Percentiles rank a stretch among this genome's conserved stretches.
Conservation (phyloP, 805 yeast species). For the Saccharomycopsis malanga region DNA sequence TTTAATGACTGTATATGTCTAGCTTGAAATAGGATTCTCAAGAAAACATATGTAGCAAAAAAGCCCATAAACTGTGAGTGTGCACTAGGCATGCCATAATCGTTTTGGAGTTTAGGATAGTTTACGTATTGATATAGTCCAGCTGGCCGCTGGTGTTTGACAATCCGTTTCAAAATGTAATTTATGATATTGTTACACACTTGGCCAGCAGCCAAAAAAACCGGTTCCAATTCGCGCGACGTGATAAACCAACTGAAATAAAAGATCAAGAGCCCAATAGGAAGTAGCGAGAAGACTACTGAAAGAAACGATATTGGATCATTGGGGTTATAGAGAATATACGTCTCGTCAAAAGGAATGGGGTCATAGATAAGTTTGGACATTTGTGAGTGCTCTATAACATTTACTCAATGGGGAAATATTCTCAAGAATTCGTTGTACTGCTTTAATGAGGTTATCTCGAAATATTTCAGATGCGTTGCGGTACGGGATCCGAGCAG, state of each 20-base stretch:
- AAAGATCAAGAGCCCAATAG: constrained; percentile 70
- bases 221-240: constrained; percentile 80
- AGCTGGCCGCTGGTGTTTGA: constrained; percentile 73
- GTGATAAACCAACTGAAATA: constrained; percentile 78
- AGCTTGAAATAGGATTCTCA: constrained; percentile 40
- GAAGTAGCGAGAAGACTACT: constrained; percentile 73
- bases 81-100: constrained; percentile 96
- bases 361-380: constrained; percentile 23
- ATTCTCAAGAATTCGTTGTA: no score
- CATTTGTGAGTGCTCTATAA: background rate
- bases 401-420: no score
- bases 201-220: constrained; percentile 80
- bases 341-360: constrained; percentile 78
- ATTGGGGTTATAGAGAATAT: constrained; percentile 66
- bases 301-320: constrained; percentile 52
- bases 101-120: constrained; percentile 38
- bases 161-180: constrained; percentile 52
- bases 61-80: constrained; percentile 96
- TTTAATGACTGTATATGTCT: constrained; percentile 23
- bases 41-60: constrained; percentile 49
- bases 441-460: no score
- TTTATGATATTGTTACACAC: constrained; percentile 69
- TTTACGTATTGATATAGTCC: constrained; percentile 32
- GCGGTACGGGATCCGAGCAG: no score
- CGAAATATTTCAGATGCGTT: no score